Evolutionary conservation across 2,329 filamentous ascomycete species (phyloP).

Genomic region (Cladosporium sp.): DNA sequence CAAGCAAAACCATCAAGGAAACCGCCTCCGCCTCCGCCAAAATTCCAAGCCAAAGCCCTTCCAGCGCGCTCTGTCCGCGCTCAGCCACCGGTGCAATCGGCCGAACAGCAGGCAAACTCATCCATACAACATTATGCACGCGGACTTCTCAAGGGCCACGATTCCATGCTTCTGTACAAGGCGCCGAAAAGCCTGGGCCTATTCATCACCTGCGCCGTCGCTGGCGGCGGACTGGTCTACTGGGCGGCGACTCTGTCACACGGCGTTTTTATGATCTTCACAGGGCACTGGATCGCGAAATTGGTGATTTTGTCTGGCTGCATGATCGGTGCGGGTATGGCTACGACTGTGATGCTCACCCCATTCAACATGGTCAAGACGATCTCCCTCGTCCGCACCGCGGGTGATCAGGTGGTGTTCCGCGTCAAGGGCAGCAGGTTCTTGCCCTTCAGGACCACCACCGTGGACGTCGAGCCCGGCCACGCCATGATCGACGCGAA

Average conservation of each 20-base stretch:
- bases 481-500: neutral
- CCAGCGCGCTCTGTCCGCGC: neutral
- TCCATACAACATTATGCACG: neutral
- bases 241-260: neutral
- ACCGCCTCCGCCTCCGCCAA: neutral
- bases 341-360: neutral
- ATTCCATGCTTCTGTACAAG: constrained; percentile 6
- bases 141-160: neutral
- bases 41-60: no score
- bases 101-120: no score
- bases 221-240: neutral
- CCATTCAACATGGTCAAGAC: constrained; percentile 4
- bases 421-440: neutral
- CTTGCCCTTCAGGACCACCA: neutral
- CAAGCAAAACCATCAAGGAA: neutral
- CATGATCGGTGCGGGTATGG: neutral
- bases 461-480: constrained; percentile 1
- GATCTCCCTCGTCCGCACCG: neutral
- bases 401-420: neutral
- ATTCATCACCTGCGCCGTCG: neutral
- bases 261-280: neutral
- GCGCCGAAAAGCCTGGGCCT: neutral
- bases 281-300: constrained; percentile 2
- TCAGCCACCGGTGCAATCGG: neutral
- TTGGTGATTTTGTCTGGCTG: neutral